Evolutionary conservation across 1,284 basidiomycete genomes (phyloP).

Genomic region (Thelephora terrestris): DNA sequence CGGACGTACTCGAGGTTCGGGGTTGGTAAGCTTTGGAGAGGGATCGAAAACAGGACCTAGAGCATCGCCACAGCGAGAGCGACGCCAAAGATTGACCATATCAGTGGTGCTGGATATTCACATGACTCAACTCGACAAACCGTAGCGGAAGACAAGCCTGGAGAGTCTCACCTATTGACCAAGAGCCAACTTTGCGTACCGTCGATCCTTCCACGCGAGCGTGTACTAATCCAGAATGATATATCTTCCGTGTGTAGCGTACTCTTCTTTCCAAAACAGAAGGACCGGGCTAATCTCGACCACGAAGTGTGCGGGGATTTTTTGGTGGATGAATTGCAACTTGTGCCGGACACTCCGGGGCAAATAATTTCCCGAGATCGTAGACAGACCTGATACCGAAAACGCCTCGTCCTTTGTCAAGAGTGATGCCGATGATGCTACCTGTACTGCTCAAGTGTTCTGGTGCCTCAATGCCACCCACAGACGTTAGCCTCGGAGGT

Average conservation of each 20-base stretch:
- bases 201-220: slow-evolving; percentile 72
- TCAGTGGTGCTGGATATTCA: not conserved
- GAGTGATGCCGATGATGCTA: slow-evolving; percentile 24
- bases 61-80: not conserved
- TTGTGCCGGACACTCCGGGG: not conserved
- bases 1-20: slow-evolving; percentile 69
- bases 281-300: slow-evolving; percentile 86
- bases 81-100: too few species aligned
- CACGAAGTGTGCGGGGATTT: slow-evolving; percentile 53
- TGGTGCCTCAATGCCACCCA: slow-evolving; percentile 15
- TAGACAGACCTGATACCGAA: slow-evolving; percentile 36
- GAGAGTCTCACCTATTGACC: slow-evolving; percentile 62
- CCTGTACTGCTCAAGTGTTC: slow-evolving; percentile 27
- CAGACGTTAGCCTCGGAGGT: too few species aligned
- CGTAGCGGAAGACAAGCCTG: slow-evolving; percentile 3
- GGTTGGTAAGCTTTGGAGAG: slow-evolving; percentile 37
- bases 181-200: slow-evolving; percentile 81
- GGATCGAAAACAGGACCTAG: slow-evolving; percentile 79
- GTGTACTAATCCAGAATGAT: slow-evolving; percentile 80
- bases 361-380: not conserved
- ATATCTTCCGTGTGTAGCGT: slow-evolving; percentile 53
- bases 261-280: slow-evolving; percentile 65
- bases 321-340: slow-evolving; percentile 32
- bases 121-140: too few species aligned
- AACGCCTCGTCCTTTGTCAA: slow-evolving; percentile 52